phyloP scores from a whole-genome alignment of 768 basidiomycete species.

The Pluteus cervinus region DNA sequence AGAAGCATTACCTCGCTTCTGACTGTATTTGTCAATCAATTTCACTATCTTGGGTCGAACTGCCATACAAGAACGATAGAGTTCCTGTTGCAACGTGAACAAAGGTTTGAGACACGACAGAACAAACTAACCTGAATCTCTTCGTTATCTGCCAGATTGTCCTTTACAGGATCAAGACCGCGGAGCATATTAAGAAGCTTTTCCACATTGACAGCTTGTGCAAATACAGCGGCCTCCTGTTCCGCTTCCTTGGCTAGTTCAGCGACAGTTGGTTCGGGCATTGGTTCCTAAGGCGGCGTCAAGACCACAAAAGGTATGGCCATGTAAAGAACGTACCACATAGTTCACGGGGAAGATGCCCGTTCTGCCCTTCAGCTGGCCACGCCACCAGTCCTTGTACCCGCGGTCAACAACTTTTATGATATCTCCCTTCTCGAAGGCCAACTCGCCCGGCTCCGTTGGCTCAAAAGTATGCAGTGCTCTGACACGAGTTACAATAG shows the following conservation, averaged over 20 bases:
- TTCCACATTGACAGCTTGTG: constrained; percentile 83
- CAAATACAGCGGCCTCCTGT: constrained; percentile 83
- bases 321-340: constrained; percentile 51
- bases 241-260: constrained; percentile 81
- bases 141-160: constrained; percentile 86
- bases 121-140: constrained; percentile 63
- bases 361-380: constrained; percentile 82
- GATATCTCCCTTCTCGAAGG: constrained; percentile 87
- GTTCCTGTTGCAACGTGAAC: constrained; percentile 44
- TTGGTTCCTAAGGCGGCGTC: constrained; percentile 50
- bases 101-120: constrained; percentile 4
- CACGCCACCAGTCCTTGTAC: constrained; percentile 97
- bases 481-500: constrained; percentile 73
- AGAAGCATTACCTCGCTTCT: constrained; percentile 60
- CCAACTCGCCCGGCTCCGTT: constrained; percentile 82
- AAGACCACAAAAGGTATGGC: background rate
- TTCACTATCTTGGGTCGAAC: constrained; percentile 93
- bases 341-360: constrained; percentile 98
- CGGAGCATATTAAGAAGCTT: constrained; percentile 70
- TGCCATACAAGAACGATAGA: constrained; percentile 87
- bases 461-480: constrained; percentile 88
- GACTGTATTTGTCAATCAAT: constrained; percentile 94
- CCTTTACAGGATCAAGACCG: constrained; percentile 65
- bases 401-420: constrained; percentile 93
- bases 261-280: constrained; percentile 75